Evolutionary conservation across 495 filamentous ascomycete genomes (phyloP).

Genomic region (Halenospora varia): DNA sequence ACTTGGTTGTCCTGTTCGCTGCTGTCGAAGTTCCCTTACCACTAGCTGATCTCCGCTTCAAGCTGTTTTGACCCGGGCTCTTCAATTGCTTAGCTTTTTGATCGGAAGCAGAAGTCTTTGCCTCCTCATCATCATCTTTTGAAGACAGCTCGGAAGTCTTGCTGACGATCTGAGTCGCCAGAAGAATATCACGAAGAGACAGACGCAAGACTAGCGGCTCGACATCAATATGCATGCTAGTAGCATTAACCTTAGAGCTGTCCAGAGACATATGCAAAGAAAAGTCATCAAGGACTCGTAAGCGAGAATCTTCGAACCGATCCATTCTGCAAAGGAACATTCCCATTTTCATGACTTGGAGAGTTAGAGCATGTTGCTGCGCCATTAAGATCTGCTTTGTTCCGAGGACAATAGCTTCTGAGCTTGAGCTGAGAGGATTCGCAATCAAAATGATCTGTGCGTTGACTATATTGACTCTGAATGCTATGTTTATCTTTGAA

Average conservation of each 20-base stretch:
- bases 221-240: conserved; percentile 79
- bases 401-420: conserved; percentile 91
- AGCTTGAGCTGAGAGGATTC: conserved; percentile 82
- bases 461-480: conserved; percentile 90
- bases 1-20: conserved; percentile 38
- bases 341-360: conserved; percentile 88
- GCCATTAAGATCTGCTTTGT: conserved; percentile 92
- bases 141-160: conserved; percentile 86
- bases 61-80: conserved; percentile 32
- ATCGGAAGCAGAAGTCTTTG: conserved; percentile 30
- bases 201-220: conserved; percentile 91
- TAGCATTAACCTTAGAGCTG: conserved; percentile 63
- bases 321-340: conserved; percentile 99
- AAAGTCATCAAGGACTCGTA: conserved; percentile 93
- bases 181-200: conserved; percentile 88
- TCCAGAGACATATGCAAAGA: conserved; percentile 88
- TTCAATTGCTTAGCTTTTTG: conserved; percentile 66
- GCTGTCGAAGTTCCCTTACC: conserved; percentile 60
- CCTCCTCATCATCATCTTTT: conserved; percentile 41
- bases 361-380: conserved; percentile 87
- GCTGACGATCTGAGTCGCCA: conserved; percentile 88
- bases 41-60: conserved; percentile 62
- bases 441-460: conserved; percentile 94
- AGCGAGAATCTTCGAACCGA: conserved; percentile 69
- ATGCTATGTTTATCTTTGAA: conserved; percentile 70